Evolutionary conservation across 2,329 filamentous ascomycete genomes (phyloP).

Genomic region (Neofusicoccum ribis): DNA sequence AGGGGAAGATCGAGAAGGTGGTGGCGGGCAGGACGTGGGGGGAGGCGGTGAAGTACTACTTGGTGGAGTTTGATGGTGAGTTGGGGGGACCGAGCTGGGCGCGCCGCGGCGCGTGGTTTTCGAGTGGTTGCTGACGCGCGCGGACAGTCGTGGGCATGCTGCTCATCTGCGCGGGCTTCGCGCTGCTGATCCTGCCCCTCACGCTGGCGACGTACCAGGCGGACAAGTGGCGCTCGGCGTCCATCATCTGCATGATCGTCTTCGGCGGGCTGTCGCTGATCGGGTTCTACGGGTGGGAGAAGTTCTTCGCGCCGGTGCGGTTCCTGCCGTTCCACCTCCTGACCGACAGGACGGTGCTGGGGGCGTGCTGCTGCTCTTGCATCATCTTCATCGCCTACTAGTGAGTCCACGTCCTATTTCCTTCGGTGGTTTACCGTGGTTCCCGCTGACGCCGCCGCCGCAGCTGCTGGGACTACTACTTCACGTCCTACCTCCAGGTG

Average conservation of each 20-base stretch:
- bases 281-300: conserved; percentile 42
- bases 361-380: conserved; percentile 53
- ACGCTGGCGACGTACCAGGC: conserved; percentile 30
- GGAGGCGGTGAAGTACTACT: background rate
- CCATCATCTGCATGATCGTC: conserved; percentile 46
- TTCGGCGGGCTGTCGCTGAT: conserved; percentile 39
- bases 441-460: conserved; percentile 14
- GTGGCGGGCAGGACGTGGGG: conserved; percentile 1
- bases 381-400: conserved; percentile 27
- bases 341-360: conserved; percentile 51
- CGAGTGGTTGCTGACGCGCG: background rate
- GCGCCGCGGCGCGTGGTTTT: too few species aligned
- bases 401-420: background rate
- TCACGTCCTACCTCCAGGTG: conserved; percentile 36
- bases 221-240: conserved; percentile 36
- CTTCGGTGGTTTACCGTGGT: too few species aligned
- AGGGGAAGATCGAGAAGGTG: background rate
- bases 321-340: conserved; percentile 51
- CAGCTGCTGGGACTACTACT: conserved; percentile 40
- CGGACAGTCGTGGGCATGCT: conserved; percentile 57
- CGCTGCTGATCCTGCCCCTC: conserved; percentile 68
- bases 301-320: conserved; percentile 39
- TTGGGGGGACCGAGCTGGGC: background rate
- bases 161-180: conserved; percentile 61
- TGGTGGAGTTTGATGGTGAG: conserved; percentile 8